Evolutionary conservation across 1,284 basidiomycete genomes (phyloP).

Genomic region (Cutaneotrichosporon spelunceum): DNA sequence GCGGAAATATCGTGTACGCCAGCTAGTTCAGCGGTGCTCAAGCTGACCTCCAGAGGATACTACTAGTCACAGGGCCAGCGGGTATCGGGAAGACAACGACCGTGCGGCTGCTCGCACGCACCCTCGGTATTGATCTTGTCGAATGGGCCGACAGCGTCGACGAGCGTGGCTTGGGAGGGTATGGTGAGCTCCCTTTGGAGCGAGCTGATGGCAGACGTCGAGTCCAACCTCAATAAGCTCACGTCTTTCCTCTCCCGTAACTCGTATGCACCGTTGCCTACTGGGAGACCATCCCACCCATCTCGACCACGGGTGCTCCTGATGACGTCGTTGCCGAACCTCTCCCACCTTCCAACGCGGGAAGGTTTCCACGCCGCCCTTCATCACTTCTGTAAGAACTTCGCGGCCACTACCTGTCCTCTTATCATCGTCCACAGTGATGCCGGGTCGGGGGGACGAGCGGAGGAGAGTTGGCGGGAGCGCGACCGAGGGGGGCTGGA

Average conservation of each 20-base stretch:
- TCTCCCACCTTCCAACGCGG: slow-evolving; percentile 71
- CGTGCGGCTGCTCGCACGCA: slow-evolving; percentile 67
- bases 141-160: slow-evolving; percentile 67
- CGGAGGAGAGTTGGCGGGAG: slow-evolving; percentile 54
- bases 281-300: slow-evolving; percentile 53
- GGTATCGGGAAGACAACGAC: slow-evolving; percentile 89
- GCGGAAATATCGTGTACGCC: slow-evolving; percentile 67
- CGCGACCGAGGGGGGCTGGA: slow-evolving; percentile 55
- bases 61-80: slow-evolving; percentile 82
- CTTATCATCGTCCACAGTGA: slow-evolving; percentile 83
- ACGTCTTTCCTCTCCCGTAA: slow-evolving; percentile 68
- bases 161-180: slow-evolving; percentile 46
- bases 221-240: slow-evolving; percentile 70
- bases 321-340: slow-evolving; percentile 88
- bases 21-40: slow-evolving; percentile 1
- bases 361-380: slow-evolving; percentile 72
- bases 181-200: background rate
- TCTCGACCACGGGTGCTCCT: slow-evolving; percentile 61
- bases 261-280: slow-evolving; percentile 62
- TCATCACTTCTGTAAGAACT: slow-evolving; percentile 57
- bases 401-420: slow-evolving; percentile 57
- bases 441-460: slow-evolving; percentile 67
- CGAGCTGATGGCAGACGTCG: slow-evolving; percentile 52
- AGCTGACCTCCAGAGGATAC: slow-evolving; percentile 61
- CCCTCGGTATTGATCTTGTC: slow-evolving; percentile 73